Evolutionary conservation across 768 basidiomycete species (phyloP), one percentile per base, ranked within the genome.

Genomic region (Trametes cubensis): DNA sequence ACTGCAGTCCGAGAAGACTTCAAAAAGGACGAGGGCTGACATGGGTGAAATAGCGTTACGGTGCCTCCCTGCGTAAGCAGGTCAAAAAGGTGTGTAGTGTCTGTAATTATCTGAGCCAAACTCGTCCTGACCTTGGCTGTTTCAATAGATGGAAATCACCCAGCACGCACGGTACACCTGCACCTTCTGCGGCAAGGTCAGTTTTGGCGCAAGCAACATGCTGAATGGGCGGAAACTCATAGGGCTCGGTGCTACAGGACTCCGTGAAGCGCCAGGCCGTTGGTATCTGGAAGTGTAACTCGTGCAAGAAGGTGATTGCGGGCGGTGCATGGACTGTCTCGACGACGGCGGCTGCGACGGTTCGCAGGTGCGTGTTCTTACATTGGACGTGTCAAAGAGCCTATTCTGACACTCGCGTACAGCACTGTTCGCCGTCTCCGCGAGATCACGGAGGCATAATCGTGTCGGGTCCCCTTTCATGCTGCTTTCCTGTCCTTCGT

Each of bases 61-160:
- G 96, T 94, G 96, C 96, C 74, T 98, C 96, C 72, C 88, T 99
- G 82, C 89, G 97, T 76, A 99, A 99, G 87, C 92, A 98, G 84
- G 94, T 98, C 70, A 99, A 99, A 91, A 98, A 94, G 78, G 85
- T 84, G 61, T 39, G 74, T 66, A 46, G 26, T 28, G 1, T 30
- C 0, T 11, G n/a, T n/a, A 21, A 1, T 20, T 6, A 47, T 6
- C 44, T 23, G 6, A 47, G 55, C 18, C 44, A 53, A 20, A 14
- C 6, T 15, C 30, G 8, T 47, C 59, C 64, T 64, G 41, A 52
- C 14, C 21, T 10, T n/a, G 23, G 14, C 7, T 55, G 26, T 44
- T 62, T 34, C 14, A 14, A 7, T 65, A 78, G 86, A 92, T 92
- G 91, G 92, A 95, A 83, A 85, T 94, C 75, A 93, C 92, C 42